These are phyloP conservation scores for Lodderomyces elongisporus DNA, from an alignment of 1,139 yeast genomes.

Conservation along the genomic window DNA sequence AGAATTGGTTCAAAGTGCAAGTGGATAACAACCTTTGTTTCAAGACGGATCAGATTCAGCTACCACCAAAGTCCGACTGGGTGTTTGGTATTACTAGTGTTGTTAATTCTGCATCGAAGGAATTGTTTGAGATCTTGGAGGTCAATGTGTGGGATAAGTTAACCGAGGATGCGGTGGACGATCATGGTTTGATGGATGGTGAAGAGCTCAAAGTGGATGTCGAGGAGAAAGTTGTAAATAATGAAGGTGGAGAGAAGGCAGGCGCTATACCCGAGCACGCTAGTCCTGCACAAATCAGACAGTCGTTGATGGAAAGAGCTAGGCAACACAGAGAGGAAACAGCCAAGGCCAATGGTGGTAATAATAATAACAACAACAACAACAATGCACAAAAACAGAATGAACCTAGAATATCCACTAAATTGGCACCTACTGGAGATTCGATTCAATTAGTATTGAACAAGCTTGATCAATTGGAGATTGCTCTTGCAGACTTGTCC, in stretches of 20 bases:
- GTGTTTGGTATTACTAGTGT: slow-evolving; percentile 49
- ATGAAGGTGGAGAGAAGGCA: slow-evolving; percentile 6
- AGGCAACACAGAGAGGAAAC: slow-evolving; percentile 23
- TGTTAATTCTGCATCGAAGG: slow-evolving; percentile 37
- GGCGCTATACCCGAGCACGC: slow-evolving; percentile 2
- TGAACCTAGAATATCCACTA: background rate
- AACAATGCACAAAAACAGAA: slow-evolving; percentile 1
- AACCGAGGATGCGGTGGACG: slow-evolving; percentile 52
- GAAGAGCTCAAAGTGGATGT: slow-evolving; percentile 31
- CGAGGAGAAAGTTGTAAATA: slow-evolving; percentile 14
- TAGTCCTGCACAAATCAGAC: slow-evolving; percentile 18
- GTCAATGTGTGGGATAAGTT: slow-evolving; percentile 50
- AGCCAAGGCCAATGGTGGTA: slow-evolving; percentile 3
- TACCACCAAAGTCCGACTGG: slow-evolving; percentile 26
- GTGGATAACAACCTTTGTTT: slow-evolving; percentile 67
- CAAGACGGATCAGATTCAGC: slow-evolving; percentile 49
- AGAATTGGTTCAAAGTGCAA: slow-evolving; percentile 54
- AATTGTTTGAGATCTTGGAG: slow-evolving; percentile 56
- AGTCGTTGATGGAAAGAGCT: slow-evolving; percentile 37
- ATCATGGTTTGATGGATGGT: slow-evolving; percentile 49
- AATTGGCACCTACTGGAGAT: background rate
- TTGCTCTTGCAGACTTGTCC: slow-evolving; percentile 2
- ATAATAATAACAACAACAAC: no score
- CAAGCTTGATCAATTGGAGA: slow-evolving; percentile 7
- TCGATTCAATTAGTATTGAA: slow-evolving; percentile 1